phyloP scores from a whole-genome alignment of 2,329 filamentous ascomycete genomes.

The Aspergillus pseudoviridinutans region DNA sequence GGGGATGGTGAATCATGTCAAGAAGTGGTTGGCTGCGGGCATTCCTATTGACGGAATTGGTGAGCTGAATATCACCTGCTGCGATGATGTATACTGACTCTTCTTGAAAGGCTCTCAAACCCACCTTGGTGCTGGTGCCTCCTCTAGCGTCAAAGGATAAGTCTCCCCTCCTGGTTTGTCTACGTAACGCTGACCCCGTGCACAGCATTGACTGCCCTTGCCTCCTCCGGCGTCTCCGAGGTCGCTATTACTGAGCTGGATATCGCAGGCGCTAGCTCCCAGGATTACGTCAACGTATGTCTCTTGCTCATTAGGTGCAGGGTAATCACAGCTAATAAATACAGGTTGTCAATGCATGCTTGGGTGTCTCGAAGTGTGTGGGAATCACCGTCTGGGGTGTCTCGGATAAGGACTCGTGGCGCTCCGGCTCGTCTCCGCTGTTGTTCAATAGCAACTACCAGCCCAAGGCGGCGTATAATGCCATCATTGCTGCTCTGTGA shows the following conservation, averaged over 20 bases:
- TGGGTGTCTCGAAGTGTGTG: slow-evolving; percentile 56
- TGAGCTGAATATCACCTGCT: slow-evolving; percentile 5
- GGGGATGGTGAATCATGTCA: slow-evolving; percentile 56
- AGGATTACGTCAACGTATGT: slow-evolving; percentile 54
- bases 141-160: not conserved
- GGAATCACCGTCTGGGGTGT: slow-evolving; percentile 63
- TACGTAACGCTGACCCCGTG: slow-evolving; percentile 12
- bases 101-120: slow-evolving; percentile 48
- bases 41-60: slow-evolving; percentile 63
- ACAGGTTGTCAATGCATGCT: slow-evolving; percentile 51
- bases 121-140: slow-evolving; percentile 42
- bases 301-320: slow-evolving; percentile 11
- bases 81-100: not conserved
- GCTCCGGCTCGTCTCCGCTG: slow-evolving; percentile 33
- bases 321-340: slow-evolving; percentile 15
- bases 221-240: slow-evolving; percentile 49
- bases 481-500: slow-evolving; percentile 9
- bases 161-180: not conserved
- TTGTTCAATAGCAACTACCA: slow-evolving; percentile 41
- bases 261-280: slow-evolving; percentile 53
- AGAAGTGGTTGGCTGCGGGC: slow-evolving; percentile 59
- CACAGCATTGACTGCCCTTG: slow-evolving; percentile 52
- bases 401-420: slow-evolving; percentile 43
- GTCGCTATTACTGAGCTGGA: slow-evolving; percentile 67
- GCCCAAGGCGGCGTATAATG: slow-evolving; percentile 41